Evolutionary conservation across 768 basidiomycete genomes (phyloP).

Genomic region (Sarcomyxa edulis): DNA sequence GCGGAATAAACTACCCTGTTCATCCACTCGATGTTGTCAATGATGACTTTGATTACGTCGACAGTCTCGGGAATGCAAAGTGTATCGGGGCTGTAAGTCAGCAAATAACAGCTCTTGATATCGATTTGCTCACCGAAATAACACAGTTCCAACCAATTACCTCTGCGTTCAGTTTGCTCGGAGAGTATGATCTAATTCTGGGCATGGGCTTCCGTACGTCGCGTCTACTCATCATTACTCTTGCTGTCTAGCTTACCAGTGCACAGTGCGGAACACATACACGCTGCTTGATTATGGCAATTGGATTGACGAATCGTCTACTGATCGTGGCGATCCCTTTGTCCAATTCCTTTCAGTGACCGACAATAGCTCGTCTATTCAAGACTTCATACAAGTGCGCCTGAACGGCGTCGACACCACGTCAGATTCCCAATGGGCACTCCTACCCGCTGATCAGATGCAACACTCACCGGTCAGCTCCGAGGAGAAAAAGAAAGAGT

Average conservation of each 20-base stretch:
- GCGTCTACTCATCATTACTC: not conserved
- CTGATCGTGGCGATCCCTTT: constrained; percentile 50
- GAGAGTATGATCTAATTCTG: constrained; percentile 74
- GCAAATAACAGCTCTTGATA: too few relatives aligned
- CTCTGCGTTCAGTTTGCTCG: constrained; percentile 69
- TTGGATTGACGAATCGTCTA: constrained; percentile 45
- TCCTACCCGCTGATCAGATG: constrained; percentile 55
- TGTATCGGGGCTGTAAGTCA: constrained; percentile 70
- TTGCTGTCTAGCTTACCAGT: not conserved
- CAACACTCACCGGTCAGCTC: constrained; percentile 60
- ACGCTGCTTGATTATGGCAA: constrained; percentile 69
- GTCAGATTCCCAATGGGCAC: constrained; percentile 44
- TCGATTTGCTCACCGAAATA: too few relatives aligned
- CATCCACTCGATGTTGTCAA: constrained; percentile 67
- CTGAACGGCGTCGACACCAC: constrained; percentile 56
- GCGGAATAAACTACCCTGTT: constrained; percentile 61
- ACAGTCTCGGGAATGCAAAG: constrained; percentile 41
- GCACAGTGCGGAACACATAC: constrained; percentile 70
- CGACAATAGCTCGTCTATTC: constrained; percentile 41
- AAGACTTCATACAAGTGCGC: constrained; percentile 64
- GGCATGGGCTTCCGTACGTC: constrained; percentile 75
- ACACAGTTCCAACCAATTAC: constrained; percentile 78
- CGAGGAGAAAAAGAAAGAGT: constrained; percentile 61
- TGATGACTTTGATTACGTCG: constrained; percentile 47
- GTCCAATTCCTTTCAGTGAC: constrained; percentile 67